These are phyloP conservation scores for Rhododendron ovatum DNA, from an alignment of 148 eudicot genomes.

Conservation along the genomic window DNA sequence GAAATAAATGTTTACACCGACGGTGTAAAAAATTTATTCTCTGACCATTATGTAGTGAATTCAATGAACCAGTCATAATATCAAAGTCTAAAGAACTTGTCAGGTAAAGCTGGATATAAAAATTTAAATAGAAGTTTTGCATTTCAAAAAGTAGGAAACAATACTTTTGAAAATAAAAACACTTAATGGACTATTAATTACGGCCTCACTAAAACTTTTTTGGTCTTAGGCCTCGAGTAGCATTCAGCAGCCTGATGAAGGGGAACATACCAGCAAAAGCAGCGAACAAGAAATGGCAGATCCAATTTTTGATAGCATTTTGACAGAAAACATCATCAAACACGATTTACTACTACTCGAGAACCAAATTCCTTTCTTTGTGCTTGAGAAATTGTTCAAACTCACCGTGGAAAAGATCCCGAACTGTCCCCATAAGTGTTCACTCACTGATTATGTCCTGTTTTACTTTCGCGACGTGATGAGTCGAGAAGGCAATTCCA, in stretches of 20 bases:
- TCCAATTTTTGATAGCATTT: not conserved
- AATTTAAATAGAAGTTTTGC: too few species aligned
- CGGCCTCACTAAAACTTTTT: not conserved
- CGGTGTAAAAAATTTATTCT: too few species aligned
- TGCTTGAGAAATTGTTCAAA: not conserved
- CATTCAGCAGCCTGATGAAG: not conserved
- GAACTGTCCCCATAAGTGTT: not conserved
- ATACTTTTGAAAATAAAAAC: too few species aligned
- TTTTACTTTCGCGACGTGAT: not conserved
- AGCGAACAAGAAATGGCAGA: not conserved
- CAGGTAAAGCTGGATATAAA: too few species aligned
- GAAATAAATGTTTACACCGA: too few species aligned
- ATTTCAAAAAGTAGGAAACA: too few species aligned
- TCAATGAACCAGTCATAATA: too few species aligned
- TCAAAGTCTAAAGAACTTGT: too few species aligned
- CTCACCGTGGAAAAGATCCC: not conserved
- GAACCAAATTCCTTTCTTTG: conserved; percentile 9
- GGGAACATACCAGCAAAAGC: not conserved
- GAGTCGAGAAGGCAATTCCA: not conserved
- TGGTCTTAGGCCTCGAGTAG: not conserved
- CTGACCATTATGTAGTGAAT: too few species aligned
- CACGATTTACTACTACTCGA: conserved; percentile 1
- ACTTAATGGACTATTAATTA: too few species aligned
- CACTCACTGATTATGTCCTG: not conserved
- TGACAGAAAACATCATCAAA: not conserved